A percentile compares a stretch with the other conserved stretches of the same genome.
phyloP scores from a whole-genome alignment of 208 protist species.

The Leptomonas pyrrhocoris region DNA sequence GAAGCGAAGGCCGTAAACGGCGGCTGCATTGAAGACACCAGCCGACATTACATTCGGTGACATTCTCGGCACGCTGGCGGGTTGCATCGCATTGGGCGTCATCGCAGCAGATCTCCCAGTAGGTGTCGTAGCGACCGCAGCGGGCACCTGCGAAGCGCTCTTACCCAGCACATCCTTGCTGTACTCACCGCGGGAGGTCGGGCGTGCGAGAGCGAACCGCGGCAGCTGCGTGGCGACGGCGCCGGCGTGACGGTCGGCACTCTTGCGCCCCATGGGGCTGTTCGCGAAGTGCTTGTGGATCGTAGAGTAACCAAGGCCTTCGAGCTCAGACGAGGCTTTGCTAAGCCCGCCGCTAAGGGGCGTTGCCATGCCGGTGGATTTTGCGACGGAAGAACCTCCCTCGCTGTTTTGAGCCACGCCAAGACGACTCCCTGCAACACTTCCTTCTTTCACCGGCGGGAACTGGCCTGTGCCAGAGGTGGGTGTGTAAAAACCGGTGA shows the following conservation, averaged over 20 bases:
- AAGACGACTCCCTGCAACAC: background rate
- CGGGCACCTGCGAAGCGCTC: background rate
- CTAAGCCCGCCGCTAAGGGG: background rate
- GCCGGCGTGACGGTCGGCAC: slow-evolving; percentile 6
- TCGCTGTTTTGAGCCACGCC: background rate
- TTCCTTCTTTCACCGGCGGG: background rate
- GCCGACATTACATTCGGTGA: slow-evolving; percentile 29
- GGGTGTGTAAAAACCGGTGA: slow-evolving; percentile 18
- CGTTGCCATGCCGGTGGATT: background rate
- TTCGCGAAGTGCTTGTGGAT: slow-evolving; percentile 8
- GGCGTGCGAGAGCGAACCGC: slow-evolving; percentile 6
- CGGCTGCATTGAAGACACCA: slow-evolving; percentile 27
- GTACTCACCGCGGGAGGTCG: background rate
- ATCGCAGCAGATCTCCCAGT: background rate
- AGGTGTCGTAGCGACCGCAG: background rate
- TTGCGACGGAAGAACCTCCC: background rate
- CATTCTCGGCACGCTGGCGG: background rate
- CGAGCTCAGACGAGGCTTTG: slow-evolving; percentile 10
- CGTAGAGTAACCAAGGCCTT: background rate
- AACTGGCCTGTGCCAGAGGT: slow-evolving; percentile 4
- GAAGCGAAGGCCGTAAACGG: slow-evolving; percentile 44
- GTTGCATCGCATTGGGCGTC: background rate
- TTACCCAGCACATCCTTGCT: background rate
- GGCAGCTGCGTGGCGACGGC: background rate
- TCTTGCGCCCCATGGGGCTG: background rate